phyloP scores from a whole-genome alignment of 345 rosid species.

The Ailanthus altissimus region DNA sequence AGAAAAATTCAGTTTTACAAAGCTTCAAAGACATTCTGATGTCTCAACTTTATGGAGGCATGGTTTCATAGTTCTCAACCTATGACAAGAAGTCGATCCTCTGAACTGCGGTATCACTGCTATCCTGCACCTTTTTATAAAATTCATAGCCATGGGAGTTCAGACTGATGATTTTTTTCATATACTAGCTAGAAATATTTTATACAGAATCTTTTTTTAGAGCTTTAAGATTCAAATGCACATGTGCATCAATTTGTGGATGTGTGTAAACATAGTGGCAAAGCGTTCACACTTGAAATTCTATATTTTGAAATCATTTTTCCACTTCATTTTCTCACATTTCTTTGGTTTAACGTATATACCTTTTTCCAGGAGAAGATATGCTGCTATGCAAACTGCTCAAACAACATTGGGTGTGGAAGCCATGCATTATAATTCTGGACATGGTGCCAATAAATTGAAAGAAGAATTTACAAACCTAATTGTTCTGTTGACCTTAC shows the following conservation, averaged over 20 bases:
- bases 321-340: background rate
- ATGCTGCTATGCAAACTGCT: constrained; percentile 64
- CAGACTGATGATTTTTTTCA: background rate
- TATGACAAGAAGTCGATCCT: constrained; percentile 79
- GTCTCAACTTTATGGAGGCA: constrained; percentile 43
- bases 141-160: background rate
- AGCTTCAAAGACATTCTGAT: constrained; percentile 17
- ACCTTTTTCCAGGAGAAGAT: constrained; percentile 52
- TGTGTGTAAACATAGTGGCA: background rate
- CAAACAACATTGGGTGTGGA: constrained; percentile 41
- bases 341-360: background rate
- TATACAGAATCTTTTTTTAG: background rate
- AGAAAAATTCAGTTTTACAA: constrained; percentile 6
- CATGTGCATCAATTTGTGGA: background rate
- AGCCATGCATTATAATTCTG: constrained; percentile 35
- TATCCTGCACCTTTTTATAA: background rate
- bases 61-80: constrained; percentile 77
- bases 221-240: background rate
- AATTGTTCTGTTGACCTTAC: constrained; percentile 33
- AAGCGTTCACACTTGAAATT: background rate
- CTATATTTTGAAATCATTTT: background rate
- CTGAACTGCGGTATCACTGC: constrained; percentile 57
- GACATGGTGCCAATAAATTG: constrained; percentile 31
- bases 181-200: background rate
- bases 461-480: constrained; percentile 43